Percentiles rank a stretch among this genome's conserved stretches.
Evolutionary conservation across 345 rosid genomes (phyloP).

Genomic region (Brassica incana): DNA sequence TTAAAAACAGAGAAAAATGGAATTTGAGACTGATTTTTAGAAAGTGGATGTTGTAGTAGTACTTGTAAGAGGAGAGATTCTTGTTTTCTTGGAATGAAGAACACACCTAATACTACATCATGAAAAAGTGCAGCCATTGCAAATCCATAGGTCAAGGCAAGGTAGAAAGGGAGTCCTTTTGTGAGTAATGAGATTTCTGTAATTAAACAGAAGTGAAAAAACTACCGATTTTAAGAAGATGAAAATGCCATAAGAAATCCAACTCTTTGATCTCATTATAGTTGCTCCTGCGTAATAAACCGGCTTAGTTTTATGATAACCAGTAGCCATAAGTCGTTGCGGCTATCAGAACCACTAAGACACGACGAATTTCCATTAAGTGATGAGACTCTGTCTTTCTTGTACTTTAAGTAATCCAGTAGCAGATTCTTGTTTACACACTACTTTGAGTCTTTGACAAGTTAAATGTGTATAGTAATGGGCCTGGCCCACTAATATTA

Average conservation of each 20-base stretch:
- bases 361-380: conserved; percentile 27
- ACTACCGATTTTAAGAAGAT: too few relatives aligned
- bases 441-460: too few relatives aligned
- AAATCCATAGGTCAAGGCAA: conserved; percentile 40
- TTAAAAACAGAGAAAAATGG: neutral
- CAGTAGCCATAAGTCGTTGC: conserved; percentile 31
- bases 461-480: neutral
- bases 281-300: conserved; percentile 26
- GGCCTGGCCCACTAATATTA: neutral
- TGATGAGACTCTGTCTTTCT: conserved; percentile 29
- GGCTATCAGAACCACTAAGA: conserved; percentile 36
- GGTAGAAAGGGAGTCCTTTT: conserved; percentile 26
- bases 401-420: conserved; percentile 23
- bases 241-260: conserved; percentile 32
- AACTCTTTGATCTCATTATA: conserved; percentile 25
- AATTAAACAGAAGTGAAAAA: too few relatives aligned
- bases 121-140: conserved; percentile 32
- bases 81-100: conserved; percentile 19
- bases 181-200: conserved; percentile 27
- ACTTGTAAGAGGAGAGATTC: conserved; percentile 17
- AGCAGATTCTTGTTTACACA: too few relatives aligned
- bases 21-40: neutral
- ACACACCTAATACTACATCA: conserved; percentile 11
- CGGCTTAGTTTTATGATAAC: neutral
- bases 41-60: neutral